Evolutionary conservation across 1,139 yeast genomes (phyloP).

Genomic region (Oligophagozyma castellii): DNA sequence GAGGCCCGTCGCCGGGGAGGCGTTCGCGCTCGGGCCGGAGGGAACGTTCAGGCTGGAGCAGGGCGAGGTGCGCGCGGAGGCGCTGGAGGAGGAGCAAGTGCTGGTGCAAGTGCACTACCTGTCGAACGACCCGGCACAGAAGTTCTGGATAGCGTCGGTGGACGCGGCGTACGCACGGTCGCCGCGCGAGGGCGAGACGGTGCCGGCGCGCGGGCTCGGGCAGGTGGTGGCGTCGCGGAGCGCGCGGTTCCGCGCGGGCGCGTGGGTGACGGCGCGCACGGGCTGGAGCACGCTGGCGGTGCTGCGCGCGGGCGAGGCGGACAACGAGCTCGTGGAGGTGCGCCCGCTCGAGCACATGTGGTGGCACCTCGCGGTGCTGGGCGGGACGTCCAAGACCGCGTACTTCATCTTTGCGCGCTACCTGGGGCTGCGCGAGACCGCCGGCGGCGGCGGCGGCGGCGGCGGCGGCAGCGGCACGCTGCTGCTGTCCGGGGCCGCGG

Average conservation of each 20-base stretch:
- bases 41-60: slow-evolving; percentile 28
- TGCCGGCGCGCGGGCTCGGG: slow-evolving; percentile 40
- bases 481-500: slow-evolving; percentile 53
- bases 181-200: slow-evolving; percentile 32
- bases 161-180: slow-evolving; percentile 36
- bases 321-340: slow-evolving; percentile 24
- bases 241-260: slow-evolving; percentile 31
- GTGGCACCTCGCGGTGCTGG: slow-evolving; percentile 36
- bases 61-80: slow-evolving; percentile 17
- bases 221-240: slow-evolving; percentile 34
- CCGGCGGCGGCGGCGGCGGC: slow-evolving; percentile 23
- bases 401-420: slow-evolving; percentile 39
- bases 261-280: slow-evolving; percentile 26
- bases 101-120: slow-evolving; percentile 35
- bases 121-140: slow-evolving; percentile 59
- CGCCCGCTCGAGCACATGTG: slow-evolving; percentile 22
- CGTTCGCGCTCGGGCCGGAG: slow-evolving; percentile 22
- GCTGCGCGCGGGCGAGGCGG: slow-evolving; percentile 15
- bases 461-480: too few species aligned
- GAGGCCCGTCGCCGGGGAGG: slow-evolving; percentile 14
- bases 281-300: slow-evolving; percentile 33
- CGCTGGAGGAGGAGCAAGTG: slow-evolving; percentile 32
- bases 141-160: slow-evolving; percentile 41
- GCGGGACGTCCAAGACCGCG: slow-evolving; percentile 51
- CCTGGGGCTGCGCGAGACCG: slow-evolving; percentile 27